phyloP scores from a whole-genome alignment of 208 protist genomes.

The Phytomonas sp. region DNA sequence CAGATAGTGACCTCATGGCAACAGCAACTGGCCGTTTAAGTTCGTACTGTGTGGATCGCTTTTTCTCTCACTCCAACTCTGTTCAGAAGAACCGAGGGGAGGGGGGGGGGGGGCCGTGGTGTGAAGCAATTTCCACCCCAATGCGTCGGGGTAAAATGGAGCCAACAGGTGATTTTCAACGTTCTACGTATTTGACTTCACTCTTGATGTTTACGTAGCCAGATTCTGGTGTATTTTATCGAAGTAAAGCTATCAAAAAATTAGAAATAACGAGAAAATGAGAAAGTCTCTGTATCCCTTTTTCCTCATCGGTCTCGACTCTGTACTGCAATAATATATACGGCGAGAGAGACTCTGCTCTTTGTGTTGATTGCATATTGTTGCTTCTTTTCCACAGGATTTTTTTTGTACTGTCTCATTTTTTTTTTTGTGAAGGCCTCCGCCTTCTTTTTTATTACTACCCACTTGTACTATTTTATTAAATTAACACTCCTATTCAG shows the following conservation, averaged over 20 bases:
- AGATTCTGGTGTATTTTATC: conserved; percentile 5
- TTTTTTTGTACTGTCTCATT: conserved; percentile 12
- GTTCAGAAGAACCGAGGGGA: not conserved
- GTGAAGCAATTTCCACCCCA: not conserved
- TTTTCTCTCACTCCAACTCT: not conserved
- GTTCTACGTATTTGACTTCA: not conserved
- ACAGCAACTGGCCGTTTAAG: conserved; percentile 38
- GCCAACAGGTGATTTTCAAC: not conserved
- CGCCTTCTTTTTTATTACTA: conserved; percentile 10
- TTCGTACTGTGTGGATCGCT: not conserved
- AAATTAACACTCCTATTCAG: not conserved
- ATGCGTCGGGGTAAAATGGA: not conserved
- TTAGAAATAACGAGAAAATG: conserved; percentile 8
- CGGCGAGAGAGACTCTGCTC: too few relatives aligned
- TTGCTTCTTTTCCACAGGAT: conserved; percentile 13
- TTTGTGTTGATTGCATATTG: not conserved
- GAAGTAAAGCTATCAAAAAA: not conserved
- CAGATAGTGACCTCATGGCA: conserved; percentile 73
- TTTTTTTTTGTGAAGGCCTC: not conserved
- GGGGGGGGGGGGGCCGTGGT: not conserved
- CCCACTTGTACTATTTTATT: conserved; percentile 13
- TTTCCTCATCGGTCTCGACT: conserved; percentile 1
- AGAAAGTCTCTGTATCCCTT: conserved; percentile 2
- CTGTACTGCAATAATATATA: not conserved
- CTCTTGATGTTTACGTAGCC: not conserved